Base-by-base conservation (phyloP, 2,329 filamentous ascomycete species). In the Cryphonectria naterciae region DNA sequence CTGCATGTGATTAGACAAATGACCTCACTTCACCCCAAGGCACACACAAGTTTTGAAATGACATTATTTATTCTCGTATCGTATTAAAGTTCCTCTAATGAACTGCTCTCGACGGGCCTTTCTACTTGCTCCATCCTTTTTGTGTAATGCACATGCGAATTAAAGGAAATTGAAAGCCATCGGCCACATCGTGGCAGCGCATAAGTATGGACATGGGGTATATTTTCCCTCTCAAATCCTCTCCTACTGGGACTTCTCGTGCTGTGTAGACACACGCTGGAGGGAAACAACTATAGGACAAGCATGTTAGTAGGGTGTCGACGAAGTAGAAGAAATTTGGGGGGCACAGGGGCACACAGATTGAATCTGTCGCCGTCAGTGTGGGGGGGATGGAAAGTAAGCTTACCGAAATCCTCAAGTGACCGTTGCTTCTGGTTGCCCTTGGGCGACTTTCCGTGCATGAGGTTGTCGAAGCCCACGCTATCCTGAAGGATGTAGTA, bases 241-340 rank as follows among this genome's bases (percentile, higher is more conserved):
- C 65, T 66, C 76, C 83, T 92, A 95, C 82, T 90, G 86, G 76
- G 90, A 92, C 88, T 95, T 95, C 87, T 97, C 93, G 86, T 97
- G 94, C 84, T 96, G 93, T 73, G 92, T 96, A 69, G 93, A 95
- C 75, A 96, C 93, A 83, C 94, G 92, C 86, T 97, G 93, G 81
- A 97, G 87, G 73, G 92, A 94, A 79, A 97, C 93, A 81, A 96
- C 93, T 94, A 77, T 74, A 72, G 79, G 77, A 7, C 1, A 46
- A 19, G 10, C 43, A 76, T 69, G 80, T 92, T 88, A 92, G 88
- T 76, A 67, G 4, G 4, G 25, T 58, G 25, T 58, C 13, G 52
- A 15, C 25, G 25, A 32, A 6, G 2, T 39, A 15, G 11, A 32
- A 8, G 32, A 32, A 22, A 8, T 4, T 7, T n/a, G 8, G 49